Conservation (phyloP, 441 rosid species). For the Populus hybrid region DNA sequence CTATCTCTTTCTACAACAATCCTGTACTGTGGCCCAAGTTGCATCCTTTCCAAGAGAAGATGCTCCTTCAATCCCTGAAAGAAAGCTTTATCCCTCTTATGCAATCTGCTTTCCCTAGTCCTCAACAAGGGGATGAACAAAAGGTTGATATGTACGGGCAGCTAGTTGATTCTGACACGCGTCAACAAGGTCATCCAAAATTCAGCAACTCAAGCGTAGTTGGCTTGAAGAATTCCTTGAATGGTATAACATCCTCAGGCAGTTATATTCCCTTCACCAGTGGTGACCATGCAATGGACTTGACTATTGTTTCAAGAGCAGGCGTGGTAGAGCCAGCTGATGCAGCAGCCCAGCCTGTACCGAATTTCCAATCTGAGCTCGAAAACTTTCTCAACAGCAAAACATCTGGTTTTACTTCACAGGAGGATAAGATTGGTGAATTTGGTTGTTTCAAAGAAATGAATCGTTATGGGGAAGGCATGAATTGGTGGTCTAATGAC, state of each 20-base stretch:
- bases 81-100: slow-evolving; percentile 27
- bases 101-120: slow-evolving; percentile 27
- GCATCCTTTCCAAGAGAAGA: slow-evolving; percentile 54
- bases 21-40: slow-evolving; percentile 81
- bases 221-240: slow-evolving; percentile 24
- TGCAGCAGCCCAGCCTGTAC: slow-evolving; percentile 16
- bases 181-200: slow-evolving; percentile 25
- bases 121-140: slow-evolving; percentile 21
- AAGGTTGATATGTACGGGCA: slow-evolving; percentile 19
- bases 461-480: slow-evolving; percentile 37
- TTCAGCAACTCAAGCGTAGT: slow-evolving; percentile 18
- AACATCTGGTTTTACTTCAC: slow-evolving; percentile 17
- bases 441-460: slow-evolving; percentile 50
- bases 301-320: background rate
- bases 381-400: slow-evolving; percentile 31
- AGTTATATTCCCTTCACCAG: slow-evolving; percentile 11
- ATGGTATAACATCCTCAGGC: slow-evolving; percentile 18
- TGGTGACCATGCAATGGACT: slow-evolving; percentile 12
- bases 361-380: slow-evolving; percentile 37
- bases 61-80: slow-evolving; percentile 36
- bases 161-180: slow-evolving; percentile 14
- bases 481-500: slow-evolving; percentile 69
- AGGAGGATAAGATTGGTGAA: slow-evolving; percentile 37
- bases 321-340: slow-evolving; percentile 19
- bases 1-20: slow-evolving; percentile 60